phyloP scores from a whole-genome alignment of 1,284 basidiomycete genomes.

The Ustilago crameri region DNA sequence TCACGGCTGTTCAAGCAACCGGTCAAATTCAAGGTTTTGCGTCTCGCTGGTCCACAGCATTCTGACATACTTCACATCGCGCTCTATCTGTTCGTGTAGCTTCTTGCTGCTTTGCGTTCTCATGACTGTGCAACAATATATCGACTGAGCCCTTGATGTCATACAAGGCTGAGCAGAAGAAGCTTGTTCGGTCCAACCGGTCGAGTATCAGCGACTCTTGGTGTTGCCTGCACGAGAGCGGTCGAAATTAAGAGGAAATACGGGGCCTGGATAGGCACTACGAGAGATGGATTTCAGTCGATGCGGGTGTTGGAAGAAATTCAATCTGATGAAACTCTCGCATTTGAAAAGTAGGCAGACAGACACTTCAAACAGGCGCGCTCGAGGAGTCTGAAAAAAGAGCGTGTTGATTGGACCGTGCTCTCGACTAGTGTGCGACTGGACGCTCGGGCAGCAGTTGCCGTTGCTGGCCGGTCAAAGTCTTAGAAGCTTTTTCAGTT shows the following conservation, averaged over 20 bases:
- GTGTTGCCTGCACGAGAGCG: not conserved
- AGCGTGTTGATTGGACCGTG: constrained; percentile 43
- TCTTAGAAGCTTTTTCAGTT: not conserved
- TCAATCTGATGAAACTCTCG: not conserved
- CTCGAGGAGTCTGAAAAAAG: constrained; percentile 25
- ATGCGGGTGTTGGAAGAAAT: constrained; percentile 21
- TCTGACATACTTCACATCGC: too few species aligned
- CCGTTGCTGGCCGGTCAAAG: constrained; percentile 39
- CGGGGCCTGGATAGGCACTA: constrained; percentile 6
- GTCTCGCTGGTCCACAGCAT: too few species aligned
- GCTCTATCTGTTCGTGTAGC: too few species aligned
- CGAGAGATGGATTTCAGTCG: constrained; percentile 1
- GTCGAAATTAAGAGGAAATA: constrained; percentile 43
- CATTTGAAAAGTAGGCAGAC: not conserved
- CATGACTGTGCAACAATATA: too few species aligned
- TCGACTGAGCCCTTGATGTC: not conserved
- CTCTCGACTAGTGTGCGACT: not conserved
- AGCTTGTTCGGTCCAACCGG: constrained; percentile 24
- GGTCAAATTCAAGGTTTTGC: too few species aligned
- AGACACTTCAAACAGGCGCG: not conserved
- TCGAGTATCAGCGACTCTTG: constrained; percentile 1
- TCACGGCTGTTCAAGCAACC: too few species aligned
- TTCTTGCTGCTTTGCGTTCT: too few species aligned
- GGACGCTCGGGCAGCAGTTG: constrained; percentile 31
- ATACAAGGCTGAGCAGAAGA: not conserved